Base-by-base conservation (phyloP, 2,329 filamentous ascomycete species). In the Zymoseptoria tritici region DNA sequence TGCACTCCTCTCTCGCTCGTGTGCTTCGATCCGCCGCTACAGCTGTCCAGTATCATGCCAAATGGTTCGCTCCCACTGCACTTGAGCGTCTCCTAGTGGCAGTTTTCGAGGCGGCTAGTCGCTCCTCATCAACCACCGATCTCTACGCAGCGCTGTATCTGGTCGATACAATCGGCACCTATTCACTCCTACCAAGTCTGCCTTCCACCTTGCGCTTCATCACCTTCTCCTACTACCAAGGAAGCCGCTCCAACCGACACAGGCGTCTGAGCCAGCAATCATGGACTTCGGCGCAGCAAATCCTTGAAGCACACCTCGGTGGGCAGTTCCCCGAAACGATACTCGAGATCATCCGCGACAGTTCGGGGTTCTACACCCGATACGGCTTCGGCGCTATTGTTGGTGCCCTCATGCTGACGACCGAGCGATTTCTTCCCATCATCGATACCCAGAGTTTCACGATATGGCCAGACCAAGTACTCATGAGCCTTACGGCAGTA, bases 371-470 rank as follows among this genome's bases (percentile, higher is more conserved):
- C 20, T 55, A 60, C 11, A 60, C 66, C 13, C 67, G 65, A 53
- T 62, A 60, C 50, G 62, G 60, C 6, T 69, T 68, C 56, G 65
- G 66, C n/a, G 56, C 65, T 4, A 65, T 62, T 4, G 63, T 67
- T 22, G 71, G 70, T n/a, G 67, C 69, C n/a, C 62, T 73, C 13
- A 67, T 67, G 61, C 58, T 73, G 16, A 63, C 70, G 24, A 64
- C 64, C 11, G 61, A 73, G 19, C 66, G 68, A 20, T 16, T 70
- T 24, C 58, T 66, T 11, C 55, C 62, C 6, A 55, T 56, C 8
- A 9, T 29, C 26, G 26, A 29, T 9, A 29, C 26, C 8, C 26
- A 29, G 4, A 29, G 26, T 29, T 29, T 29, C 4, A 29, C 59
- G 59, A n/a, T 52, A 57, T 49, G 21, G 50, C 2, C 53, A 57